Conservation (phyloP, 2,329 filamentous ascomycete genomes). For the Ophiosphaerella narmari region DNA sequence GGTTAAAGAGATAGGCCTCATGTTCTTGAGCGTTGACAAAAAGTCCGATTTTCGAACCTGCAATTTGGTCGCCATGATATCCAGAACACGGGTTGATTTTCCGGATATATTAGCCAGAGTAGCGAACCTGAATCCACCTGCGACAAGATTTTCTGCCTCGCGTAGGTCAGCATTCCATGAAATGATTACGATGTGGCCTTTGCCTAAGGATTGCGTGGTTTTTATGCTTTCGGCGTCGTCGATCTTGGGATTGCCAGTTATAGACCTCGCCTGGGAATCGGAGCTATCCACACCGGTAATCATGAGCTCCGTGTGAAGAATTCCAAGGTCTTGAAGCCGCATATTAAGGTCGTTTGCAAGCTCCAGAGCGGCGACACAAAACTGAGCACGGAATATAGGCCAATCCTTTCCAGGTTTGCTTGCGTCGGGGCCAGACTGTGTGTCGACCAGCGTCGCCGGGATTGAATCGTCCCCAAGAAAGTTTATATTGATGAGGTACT, state of each 20-base stretch:
- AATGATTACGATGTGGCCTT: constrained; percentile 77
- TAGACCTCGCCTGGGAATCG: constrained; percentile 3
- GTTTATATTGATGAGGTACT: constrained; percentile 56
- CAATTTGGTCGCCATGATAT: constrained; percentile 70
- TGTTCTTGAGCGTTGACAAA: constrained; percentile 62
- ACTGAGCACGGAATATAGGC: constrained; percentile 73
- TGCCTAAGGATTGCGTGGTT: constrained; percentile 56
- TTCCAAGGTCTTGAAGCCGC: constrained; percentile 64
- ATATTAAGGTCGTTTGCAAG: constrained; percentile 68
- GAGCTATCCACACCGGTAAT: constrained; percentile 58
- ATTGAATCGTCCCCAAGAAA: constrained; percentile 4
- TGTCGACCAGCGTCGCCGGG: constrained; percentile 55
- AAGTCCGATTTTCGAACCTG: constrained; percentile 68
- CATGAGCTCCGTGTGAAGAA: constrained; percentile 74
- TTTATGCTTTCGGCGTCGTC: constrained; percentile 3
- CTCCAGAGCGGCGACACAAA: constrained; percentile 73
- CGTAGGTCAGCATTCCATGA: constrained; percentile 64
- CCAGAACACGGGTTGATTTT: constrained; percentile 53
- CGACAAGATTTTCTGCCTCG: constrained; percentile 67
- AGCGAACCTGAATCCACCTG: constrained; percentile 76
- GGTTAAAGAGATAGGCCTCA: constrained; percentile 63
- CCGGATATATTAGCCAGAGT: constrained; percentile 1
- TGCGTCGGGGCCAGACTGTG: constrained; percentile 2
- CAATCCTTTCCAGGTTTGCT: constrained; percentile 71
- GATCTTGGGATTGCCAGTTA: constrained; percentile 1